Base-by-base conservation (phyloP, 2,329 filamentous ascomycete species). In the Cytospora piceicola region DNA sequence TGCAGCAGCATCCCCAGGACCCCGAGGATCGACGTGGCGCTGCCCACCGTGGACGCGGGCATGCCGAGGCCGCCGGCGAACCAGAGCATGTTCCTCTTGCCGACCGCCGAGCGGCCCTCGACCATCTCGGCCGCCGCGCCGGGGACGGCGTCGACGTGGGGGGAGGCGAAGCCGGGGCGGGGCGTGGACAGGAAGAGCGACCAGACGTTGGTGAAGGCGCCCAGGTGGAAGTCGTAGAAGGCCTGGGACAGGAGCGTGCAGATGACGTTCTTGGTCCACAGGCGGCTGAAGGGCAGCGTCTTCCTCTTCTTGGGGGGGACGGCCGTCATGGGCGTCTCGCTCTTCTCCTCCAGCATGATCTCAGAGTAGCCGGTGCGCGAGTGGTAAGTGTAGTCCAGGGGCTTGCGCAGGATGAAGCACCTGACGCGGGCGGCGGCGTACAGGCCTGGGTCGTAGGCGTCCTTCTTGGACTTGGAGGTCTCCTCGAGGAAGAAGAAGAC, bases 141-240 rank as follows among this genome's bases (percentile, higher is more conserved):
- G 60, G 64, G 56, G 32, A 58, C 52, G 51, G 49, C 39, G 14
- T 61, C 42, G 30, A 63, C 57, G 70, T 69, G 70, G 71, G 70
- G 54, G 9, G 63, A 36, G 15, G 27, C 22, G 39, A 67, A 67
- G 67, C 68, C 70, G 14, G 76, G 81, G n/a, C 88, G 85, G 0
- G 88, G 86, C 0, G 87, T 88, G 0, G 89, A 90, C 36, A 92
- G 80, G 76, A 91, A 91, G 17, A 91, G 81, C 15, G 88, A 88
- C 78, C 87, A 90, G 63, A 92, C 81, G 63, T 88, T 86, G 66
- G 87, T 87, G 76, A 92, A 92, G 24, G 88, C 85, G 67, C 86
- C 88, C 69, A 81, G 85, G 77, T 92, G 90, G 72, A 92, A 87
- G 69, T 90, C 88, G 70, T 91, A 87, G 58, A 92, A 84, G 36